Percentiles rank a stretch among this genome's conserved stretches.
Conservation (phyloP, 2,329 filamentous ascomycete species). For the Verticillium nubilum region DNA sequence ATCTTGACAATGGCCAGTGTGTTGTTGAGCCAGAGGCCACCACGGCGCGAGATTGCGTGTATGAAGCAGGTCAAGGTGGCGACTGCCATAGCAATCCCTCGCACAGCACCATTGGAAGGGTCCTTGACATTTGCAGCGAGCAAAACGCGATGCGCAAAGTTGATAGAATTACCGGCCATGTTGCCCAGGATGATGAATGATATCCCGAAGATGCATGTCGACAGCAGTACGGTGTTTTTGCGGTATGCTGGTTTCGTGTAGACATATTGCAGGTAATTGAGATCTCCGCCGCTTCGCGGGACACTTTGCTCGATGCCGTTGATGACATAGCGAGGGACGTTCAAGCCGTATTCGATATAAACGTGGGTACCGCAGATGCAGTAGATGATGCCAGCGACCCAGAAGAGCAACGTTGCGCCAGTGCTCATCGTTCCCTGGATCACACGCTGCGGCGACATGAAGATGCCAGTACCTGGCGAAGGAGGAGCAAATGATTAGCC, state of each 20-base stretch:
- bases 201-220: conserved; percentile 38
- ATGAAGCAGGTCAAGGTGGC: conserved; percentile 39
- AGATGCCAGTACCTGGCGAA: conserved; percentile 27
- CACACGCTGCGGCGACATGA: conserved; percentile 26
- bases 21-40: conserved; percentile 47
- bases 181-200: conserved; percentile 41
- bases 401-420: conserved; percentile 30
- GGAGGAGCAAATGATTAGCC: background rate
- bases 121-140: conserved; percentile 24
- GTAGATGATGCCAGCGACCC: conserved; percentile 32
- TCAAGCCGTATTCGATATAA: conserved; percentile 40
- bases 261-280: conserved; percentile 43
- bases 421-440: conserved; percentile 26
- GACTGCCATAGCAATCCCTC: conserved; percentile 40
- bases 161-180: conserved; percentile 41
- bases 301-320: conserved; percentile 32
- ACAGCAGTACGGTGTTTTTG: conserved; percentile 27
- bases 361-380: conserved; percentile 28
- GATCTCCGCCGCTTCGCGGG: conserved; percentile 39
- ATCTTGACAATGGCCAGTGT: conserved; percentile 44
- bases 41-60: conserved; percentile 40
- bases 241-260: conserved; percentile 30
- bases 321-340: conserved; percentile 35
- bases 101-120: conserved; percentile 26
- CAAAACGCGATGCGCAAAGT: conserved; percentile 35